These are phyloP conservation scores for Botrytis tulipae DNA, from an alignment of 2,329 filamentous ascomycete genomes.

Conservation along the genomic window DNA sequence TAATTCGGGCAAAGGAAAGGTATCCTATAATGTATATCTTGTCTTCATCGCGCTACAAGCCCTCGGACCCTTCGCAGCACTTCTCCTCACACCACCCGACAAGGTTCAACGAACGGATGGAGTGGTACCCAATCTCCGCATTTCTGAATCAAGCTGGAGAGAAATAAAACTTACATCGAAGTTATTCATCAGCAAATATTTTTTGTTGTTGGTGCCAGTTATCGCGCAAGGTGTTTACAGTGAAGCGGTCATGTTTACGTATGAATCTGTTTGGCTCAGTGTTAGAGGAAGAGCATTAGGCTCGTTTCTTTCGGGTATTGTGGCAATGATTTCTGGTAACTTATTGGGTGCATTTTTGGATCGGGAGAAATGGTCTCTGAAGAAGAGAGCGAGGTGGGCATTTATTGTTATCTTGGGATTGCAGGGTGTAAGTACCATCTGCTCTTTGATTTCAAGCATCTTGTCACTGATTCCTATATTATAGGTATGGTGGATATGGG, in stretches of 20 bases:
- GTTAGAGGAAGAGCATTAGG: constrained; percentile 68
- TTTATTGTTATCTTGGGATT: constrained; percentile 40
- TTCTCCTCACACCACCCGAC: constrained; percentile 59
- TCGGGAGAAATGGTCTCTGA: constrained; percentile 27
- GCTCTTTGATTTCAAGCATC: not conserved
- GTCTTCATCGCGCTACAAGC: constrained; percentile 71
- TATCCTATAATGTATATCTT: constrained; percentile 67
- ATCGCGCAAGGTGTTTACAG: constrained; percentile 70
- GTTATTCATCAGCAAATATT: constrained; percentile 59
- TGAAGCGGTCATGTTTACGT: constrained; percentile 72
- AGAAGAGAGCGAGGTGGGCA: constrained; percentile 33
- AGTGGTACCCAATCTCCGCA: constrained; percentile 56
- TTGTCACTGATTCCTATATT: not conserved
- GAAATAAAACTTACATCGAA: constrained; percentile 60
- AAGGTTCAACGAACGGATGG: constrained; percentile 66
- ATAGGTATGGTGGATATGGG: constrained; percentile 66
- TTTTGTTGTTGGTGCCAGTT: constrained; percentile 63
- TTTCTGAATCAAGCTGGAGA: constrained; percentile 53
- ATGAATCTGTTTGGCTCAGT: constrained; percentile 64
- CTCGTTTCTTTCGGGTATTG: constrained; percentile 67
- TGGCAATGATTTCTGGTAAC: constrained; percentile 65
- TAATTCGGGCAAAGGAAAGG: constrained; percentile 57
- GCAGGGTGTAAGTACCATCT: constrained; percentile 50
- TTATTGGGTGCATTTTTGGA: constrained; percentile 51
- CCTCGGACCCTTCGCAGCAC: constrained; percentile 59